A percentile compares a stretch with the other conserved stretches of the same genome.
phyloP scores from a whole-genome alignment of 495 filamentous ascomycete species.

The Aspergillus panamensis region DNA sequence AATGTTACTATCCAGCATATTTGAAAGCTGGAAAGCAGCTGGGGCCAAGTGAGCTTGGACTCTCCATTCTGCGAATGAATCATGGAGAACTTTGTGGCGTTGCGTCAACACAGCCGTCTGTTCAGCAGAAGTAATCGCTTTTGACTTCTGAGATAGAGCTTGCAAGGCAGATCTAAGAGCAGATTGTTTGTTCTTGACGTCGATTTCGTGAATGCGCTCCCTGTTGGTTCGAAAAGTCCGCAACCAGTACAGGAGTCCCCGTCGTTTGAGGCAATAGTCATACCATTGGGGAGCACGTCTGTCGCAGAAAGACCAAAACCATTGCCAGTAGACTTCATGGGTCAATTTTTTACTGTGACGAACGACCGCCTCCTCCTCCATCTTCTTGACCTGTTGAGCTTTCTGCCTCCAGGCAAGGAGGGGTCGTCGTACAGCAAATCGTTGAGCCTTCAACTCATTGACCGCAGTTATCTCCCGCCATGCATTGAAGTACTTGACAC shows the following conservation, averaged over 20 bases:
- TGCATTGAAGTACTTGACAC: slow-evolving; percentile 69
- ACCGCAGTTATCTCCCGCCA: slow-evolving; percentile 73
- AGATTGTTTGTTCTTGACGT: slow-evolving; percentile 27
- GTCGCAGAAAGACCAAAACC: slow-evolving; percentile 55
- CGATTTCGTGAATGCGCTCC: slow-evolving; percentile 42
- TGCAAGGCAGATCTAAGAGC: slow-evolving; percentile 29
- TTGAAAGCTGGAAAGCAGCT: slow-evolving; percentile 41
- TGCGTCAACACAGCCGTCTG: slow-evolving; percentile 33
- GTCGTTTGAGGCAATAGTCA: slow-evolving; percentile 45
- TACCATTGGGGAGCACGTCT: slow-evolving; percentile 52
- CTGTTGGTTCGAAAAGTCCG: slow-evolving; percentile 42
- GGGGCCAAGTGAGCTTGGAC: slow-evolving; percentile 47
- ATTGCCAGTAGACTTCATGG: slow-evolving; percentile 48
- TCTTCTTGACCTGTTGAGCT: slow-evolving; percentile 28
- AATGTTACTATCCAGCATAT: slow-evolving; percentile 48
- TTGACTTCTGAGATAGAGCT: slow-evolving; percentile 32
- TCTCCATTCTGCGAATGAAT: slow-evolving; percentile 38
- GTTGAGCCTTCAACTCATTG: slow-evolving; percentile 63
- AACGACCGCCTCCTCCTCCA: slow-evolving; percentile 40
- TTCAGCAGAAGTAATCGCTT: slow-evolving; percentile 26
- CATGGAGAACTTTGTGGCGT: slow-evolving; percentile 29
- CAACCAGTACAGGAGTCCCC: slow-evolving; percentile 45
- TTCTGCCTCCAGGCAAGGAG: slow-evolving; percentile 54
- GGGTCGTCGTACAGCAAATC: slow-evolving; percentile 56
- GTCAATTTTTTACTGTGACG: slow-evolving; percentile 43